Evolutionary conservation across 495 filamentous ascomycete species (phyloP).

Genomic region (Annulohypoxylon moriforme): DNA sequence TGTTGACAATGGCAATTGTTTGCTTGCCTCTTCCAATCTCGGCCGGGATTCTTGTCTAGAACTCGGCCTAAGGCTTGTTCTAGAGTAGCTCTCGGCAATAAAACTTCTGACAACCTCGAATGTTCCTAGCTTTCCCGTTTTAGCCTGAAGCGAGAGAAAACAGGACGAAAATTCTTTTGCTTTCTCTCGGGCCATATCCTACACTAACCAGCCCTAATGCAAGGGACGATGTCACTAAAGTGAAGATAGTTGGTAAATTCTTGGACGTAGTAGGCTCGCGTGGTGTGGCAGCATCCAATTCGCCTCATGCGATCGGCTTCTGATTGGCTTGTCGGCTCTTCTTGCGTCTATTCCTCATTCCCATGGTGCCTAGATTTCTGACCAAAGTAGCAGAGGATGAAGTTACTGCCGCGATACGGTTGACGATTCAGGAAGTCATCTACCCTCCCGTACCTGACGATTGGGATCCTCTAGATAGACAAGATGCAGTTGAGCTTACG

Average conservation of each 20-base stretch:
- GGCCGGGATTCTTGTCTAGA: constrained; percentile 19
- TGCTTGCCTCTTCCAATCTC: not conserved
- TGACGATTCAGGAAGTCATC: not conserved
- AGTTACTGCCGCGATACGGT: not conserved
- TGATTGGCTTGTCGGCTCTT: constrained; percentile 25
- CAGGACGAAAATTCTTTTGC: not conserved
- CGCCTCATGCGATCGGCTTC: constrained; percentile 33
- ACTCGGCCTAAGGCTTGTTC: not conserved
- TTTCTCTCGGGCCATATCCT: constrained; percentile 24
- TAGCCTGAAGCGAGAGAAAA: constrained; percentile 22
- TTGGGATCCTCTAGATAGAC: constrained; percentile 2
- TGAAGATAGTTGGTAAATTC: constrained; percentile 7
- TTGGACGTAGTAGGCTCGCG: not conserved
- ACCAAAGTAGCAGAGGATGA: constrained; percentile 12
- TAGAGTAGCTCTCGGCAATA: constrained; percentile 5
- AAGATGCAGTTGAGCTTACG: not conserved
- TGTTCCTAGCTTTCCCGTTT: constrained; percentile 20
- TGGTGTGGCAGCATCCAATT: constrained; percentile 45
- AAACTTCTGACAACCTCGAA: constrained; percentile 12
- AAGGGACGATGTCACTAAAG: constrained; percentile 39
- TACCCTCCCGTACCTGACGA: not conserved
- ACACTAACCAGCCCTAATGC: constrained; percentile 33
- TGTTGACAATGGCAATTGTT: constrained; percentile 2
- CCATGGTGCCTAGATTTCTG: constrained; percentile 9
- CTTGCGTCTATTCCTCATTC: not conserved